A percentile compares a stretch with the other conserved stretches of the same genome.
Conservation (phyloP, 2,329 filamentous ascomycete species). For the Pseudogymnoascus sp. region DNA sequence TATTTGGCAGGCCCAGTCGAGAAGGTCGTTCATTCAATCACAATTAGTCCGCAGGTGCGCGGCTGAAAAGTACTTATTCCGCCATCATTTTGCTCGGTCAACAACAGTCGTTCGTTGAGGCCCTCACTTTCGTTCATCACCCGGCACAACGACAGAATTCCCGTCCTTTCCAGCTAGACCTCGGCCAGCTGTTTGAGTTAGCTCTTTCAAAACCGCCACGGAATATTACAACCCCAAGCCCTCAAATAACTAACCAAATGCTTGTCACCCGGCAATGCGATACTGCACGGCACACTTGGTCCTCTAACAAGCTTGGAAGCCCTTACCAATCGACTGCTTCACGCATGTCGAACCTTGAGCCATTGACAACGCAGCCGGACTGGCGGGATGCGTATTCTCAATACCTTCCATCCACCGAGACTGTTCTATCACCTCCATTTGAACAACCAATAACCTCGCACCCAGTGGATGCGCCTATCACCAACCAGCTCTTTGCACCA, state of each 20-base stretch:
- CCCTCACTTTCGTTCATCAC: slow-evolving; percentile 12
- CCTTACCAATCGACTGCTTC: slow-evolving; percentile 28
- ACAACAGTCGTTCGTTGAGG: slow-evolving; percentile 2
- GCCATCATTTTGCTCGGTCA: slow-evolving; percentile 10
- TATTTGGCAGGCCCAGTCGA: slow-evolving; percentile 1
- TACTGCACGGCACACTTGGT: slow-evolving; percentile 32
- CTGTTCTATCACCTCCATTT: slow-evolving; percentile 23
- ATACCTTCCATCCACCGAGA: slow-evolving; percentile 26
- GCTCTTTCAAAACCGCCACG: not conserved
- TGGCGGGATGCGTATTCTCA: slow-evolving; percentile 31
- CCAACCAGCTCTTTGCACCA: slow-evolving; percentile 11
- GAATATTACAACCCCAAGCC: slow-evolving; percentile 3
- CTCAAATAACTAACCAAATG: slow-evolving; percentile 22
- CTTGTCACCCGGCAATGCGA: slow-evolving; percentile 33
- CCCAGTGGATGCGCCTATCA: slow-evolving; percentile 16
- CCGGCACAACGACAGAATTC: slow-evolving; percentile 4
- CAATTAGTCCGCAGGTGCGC: not conserved
- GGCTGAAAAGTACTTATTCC: not conserved
- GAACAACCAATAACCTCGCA: slow-evolving; percentile 23
- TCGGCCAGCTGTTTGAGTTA: slow-evolving; percentile 6
- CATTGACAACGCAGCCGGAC: slow-evolving; percentile 29
- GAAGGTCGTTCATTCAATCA: not conserved
- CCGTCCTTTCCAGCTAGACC: slow-evolving; percentile 4
- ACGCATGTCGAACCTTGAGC: slow-evolving; percentile 33
- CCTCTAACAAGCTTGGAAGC: slow-evolving; percentile 31